Base-by-base conservation (phyloP, 352 stramenopile species). In the Phytophthora sansomeana region DNA sequence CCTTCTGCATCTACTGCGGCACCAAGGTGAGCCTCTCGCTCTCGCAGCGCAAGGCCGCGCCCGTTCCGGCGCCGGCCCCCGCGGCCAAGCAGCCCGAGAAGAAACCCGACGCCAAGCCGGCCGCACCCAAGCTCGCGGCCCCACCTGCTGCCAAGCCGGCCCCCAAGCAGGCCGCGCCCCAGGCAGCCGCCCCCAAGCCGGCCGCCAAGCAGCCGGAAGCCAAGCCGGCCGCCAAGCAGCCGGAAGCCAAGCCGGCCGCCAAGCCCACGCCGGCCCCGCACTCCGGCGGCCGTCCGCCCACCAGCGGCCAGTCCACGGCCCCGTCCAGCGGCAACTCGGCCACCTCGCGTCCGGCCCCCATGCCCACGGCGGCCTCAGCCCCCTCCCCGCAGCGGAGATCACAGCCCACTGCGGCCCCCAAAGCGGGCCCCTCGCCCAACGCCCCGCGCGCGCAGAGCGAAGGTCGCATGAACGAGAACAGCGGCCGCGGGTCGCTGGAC, bases 1-100 rank as follows among this genome's bases (percentile, higher is more conserved):
- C 85, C 41, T 93, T 95, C 72, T 95, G 87, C 70, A 95, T 95
- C 72, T 95, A 90, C 74, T 95, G 87, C 58, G 87, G 87, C 63
- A 95, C 85, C 54, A 94, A 94, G 52, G 85, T 94, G 60, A 87
- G 78, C 52, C 65, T 87, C 49, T 85, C 82, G 66, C 54, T 90
- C 26, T 77, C 78, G 6, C 78, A 89, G 69, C 78, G 82, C 36
- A 83, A 86, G 58, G 68, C 74, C 38, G 36, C 64, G 11, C 48
- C 73, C 17, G 39, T 69, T 4, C 19, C 66, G 8, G 43, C 68
- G 1, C 28, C 62, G 0, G 32, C 63, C 13, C 17, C 58, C 16
- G 35, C 49, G 1, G 21, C 58, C 21, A 69, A 75, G 43, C 61
- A 65, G 52, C 48, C 72, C 8, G 70, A 69, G 50, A 28, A 62